These are phyloP conservation scores for Penicillium freii DNA, from an alignment of 2,329 filamentous ascomycete genomes.

Conservation along the genomic window DNA sequence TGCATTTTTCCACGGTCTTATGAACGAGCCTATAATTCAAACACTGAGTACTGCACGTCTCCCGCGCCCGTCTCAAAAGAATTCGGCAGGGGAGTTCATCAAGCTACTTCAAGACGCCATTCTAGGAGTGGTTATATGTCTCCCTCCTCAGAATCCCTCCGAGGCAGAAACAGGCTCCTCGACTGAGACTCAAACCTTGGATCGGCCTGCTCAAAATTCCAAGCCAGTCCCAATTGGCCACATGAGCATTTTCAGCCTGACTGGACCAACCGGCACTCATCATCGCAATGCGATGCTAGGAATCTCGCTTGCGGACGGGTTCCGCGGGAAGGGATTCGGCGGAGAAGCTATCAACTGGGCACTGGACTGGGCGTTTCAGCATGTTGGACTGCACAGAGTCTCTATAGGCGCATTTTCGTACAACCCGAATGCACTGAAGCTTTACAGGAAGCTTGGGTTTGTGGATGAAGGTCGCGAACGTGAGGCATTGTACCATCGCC, in stretches of 20 bases:
- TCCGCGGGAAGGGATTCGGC: constrained; percentile 9
- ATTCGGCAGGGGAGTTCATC: background rate
- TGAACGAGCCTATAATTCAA: constrained; percentile 4
- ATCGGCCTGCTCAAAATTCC: background rate
- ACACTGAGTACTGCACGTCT: background rate
- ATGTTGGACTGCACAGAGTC: constrained; percentile 11
- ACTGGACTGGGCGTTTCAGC: constrained; percentile 14
- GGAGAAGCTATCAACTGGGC: constrained; percentile 17
- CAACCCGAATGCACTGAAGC: constrained; percentile 5
- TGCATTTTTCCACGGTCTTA: constrained; percentile 8
- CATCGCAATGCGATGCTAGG: constrained; percentile 4
- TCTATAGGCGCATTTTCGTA: constrained; percentile 5
- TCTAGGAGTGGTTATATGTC: constrained; percentile 5
- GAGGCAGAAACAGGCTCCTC: background rate
- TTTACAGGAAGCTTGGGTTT: constrained; percentile 17
- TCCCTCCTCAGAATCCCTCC: background rate
- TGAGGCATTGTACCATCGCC: constrained; percentile 9
- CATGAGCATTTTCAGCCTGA: background rate
- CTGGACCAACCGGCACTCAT: background rate
- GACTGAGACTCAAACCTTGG: background rate
- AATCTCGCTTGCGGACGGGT: constrained; percentile 3
- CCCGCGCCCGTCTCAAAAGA: background rate
- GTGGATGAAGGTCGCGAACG: constrained; percentile 15
- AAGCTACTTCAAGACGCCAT: background rate
- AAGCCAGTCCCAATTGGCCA: background rate